Percentiles rank a stretch among this genome's conserved stretches.
Evolutionary conservation across 768 basidiomycete species (phyloP).

Genomic region (Pisolithus orientalis): DNA sequence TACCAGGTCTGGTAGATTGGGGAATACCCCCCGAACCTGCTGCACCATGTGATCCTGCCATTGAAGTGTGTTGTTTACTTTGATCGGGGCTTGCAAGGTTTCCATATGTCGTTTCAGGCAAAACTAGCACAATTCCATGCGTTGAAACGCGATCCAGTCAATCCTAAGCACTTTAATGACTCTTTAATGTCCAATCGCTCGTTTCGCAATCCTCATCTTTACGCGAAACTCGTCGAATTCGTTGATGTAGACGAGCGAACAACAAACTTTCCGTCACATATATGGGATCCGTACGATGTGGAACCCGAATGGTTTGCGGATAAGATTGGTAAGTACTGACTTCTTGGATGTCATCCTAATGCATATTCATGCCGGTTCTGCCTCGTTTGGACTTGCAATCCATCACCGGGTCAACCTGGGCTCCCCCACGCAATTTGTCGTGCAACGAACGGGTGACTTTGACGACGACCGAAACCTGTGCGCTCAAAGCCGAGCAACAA

Average conservation of each 20-base stretch:
- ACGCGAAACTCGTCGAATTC: constrained; percentile 91
- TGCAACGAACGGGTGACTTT: background rate
- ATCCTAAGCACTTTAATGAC: constrained; percentile 91
- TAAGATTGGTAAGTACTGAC: constrained; percentile 58
- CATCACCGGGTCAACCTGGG: background rate
- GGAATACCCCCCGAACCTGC: constrained; percentile 62
- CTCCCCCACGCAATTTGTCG: background rate
- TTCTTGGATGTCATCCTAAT: constrained; percentile 6
- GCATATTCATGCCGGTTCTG: constrained; percentile 22
- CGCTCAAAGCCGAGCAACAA: constrained; percentile 51
- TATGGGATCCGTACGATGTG: constrained; percentile 71
- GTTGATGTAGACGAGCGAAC: constrained; percentile 84
- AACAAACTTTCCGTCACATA: constrained; percentile 68
- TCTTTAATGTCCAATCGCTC: constrained; percentile 88
- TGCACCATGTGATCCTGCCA: constrained; percentile 52
- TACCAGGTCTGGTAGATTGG: constrained; percentile 64
- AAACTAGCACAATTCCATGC: constrained; percentile 77
- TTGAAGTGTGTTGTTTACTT: constrained; percentile 41
- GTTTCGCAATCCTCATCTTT: constrained; percentile 96
- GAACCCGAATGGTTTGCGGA: constrained; percentile 70
- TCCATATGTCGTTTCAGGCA: constrained; percentile 38
- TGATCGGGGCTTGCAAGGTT: background rate
- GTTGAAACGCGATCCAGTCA: constrained; percentile 55
- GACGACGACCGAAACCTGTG: constrained; percentile 2
- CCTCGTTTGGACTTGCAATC: constrained; percentile 3